Conservation (phyloP, 1,284 basidiomycete species). For the Sanghuangporus sanghuang region DNA sequence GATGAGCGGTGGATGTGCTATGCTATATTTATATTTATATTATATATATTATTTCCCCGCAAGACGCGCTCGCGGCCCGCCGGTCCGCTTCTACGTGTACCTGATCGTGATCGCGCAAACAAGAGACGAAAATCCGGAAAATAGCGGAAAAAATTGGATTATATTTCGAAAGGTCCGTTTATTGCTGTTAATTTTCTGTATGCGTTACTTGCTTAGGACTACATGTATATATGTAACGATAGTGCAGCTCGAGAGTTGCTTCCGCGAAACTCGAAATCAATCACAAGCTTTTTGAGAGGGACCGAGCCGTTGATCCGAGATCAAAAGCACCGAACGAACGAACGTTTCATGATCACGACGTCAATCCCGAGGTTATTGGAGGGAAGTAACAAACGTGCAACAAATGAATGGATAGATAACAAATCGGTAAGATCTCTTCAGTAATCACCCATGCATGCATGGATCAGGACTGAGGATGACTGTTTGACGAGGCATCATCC, state of each 20-base stretch:
- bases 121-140: too few species aligned
- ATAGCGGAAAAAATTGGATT: too few species aligned
- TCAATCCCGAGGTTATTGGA: background rate
- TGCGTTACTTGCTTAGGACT: background rate
- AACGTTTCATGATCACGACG: background rate
- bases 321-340: background rate
- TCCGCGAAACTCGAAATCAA: background rate
- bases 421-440: too few species aligned
- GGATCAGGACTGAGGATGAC: too few species aligned
- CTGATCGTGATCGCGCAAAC: too few species aligned
- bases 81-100: background rate
- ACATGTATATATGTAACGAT: background rate
- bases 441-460: too few species aligned
- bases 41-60: background rate
- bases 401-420: too few species aligned
- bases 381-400: too few species aligned
- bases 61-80: too few species aligned
- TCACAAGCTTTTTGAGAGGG: background rate
- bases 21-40: background rate
- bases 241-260: background rate
- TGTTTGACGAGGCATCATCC: too few species aligned
- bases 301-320: background rate
- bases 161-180: too few species aligned
- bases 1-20: background rate
- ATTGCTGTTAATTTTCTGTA: background rate